Evolutionary conservation across 495 filamentous ascomycete genomes (phyloP).

Genomic region (Jackrogersella multiformis): DNA sequence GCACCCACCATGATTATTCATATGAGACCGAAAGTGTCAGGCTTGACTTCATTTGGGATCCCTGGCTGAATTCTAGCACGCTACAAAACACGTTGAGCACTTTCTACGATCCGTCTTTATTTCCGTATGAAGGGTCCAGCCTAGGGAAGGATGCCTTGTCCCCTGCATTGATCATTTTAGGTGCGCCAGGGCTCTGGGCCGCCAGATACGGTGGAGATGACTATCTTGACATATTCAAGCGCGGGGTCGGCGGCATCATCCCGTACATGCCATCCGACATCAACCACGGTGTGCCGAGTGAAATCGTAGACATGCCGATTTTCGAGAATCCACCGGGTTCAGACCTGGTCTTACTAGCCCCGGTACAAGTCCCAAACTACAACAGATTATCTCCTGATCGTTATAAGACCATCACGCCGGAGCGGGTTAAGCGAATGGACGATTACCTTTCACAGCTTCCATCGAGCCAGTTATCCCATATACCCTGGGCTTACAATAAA

Average conservation of each 20-base stretch:
- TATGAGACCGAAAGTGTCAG: conserved; percentile 53
- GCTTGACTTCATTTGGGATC: conserved; percentile 69
- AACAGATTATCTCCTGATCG: conserved; percentile 56
- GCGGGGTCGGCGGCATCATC: conserved; percentile 55
- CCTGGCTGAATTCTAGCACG: conserved; percentile 65
- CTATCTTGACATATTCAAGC: conserved; percentile 57
- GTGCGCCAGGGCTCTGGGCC: conserved; percentile 65
- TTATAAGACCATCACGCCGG: conserved; percentile 58
- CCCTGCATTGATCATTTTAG: conserved; percentile 56
- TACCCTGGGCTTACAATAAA: conserved; percentile 61
- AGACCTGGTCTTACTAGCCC: conserved; percentile 60
- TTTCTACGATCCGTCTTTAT: conserved; percentile 33
- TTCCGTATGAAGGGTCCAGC: background rate
- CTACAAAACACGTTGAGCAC: conserved; percentile 53
- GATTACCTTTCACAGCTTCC: conserved; percentile 60
- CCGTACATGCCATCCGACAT: conserved; percentile 43
- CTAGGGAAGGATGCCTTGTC: conserved; percentile 27
- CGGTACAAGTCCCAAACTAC: conserved; percentile 65
- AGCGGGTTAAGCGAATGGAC: conserved; percentile 65
- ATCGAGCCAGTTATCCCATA: conserved; percentile 51
- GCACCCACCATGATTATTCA: conserved; percentile 57
- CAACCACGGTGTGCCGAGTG: conserved; percentile 12
- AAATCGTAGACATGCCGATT: no score
- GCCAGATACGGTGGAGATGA: conserved; percentile 59
- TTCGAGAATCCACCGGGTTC: no score